These are phyloP conservation scores for Lepraria neglecta DNA, from an alignment of 495 filamentous ascomycete genomes.

Conservation along the genomic window DNA sequence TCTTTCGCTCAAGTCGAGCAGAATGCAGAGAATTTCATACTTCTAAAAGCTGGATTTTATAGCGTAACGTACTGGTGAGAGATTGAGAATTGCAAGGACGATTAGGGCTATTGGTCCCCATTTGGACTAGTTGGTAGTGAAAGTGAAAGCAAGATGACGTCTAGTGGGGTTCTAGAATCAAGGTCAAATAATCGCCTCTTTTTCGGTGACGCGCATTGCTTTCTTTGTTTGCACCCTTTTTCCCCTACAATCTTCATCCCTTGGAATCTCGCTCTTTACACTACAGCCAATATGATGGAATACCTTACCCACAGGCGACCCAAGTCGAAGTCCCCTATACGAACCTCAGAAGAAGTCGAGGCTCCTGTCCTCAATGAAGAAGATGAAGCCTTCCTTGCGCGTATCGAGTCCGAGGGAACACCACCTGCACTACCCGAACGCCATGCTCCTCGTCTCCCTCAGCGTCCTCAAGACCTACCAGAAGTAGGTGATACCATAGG, in stretches of 20 bases:
- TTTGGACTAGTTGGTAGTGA: too few relatives aligned
- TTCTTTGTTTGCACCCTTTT: not conserved
- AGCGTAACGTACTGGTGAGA: too few relatives aligned
- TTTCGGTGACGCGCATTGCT: not conserved
- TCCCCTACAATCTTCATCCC: conserved; percentile 8
- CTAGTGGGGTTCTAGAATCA: conserved; percentile 10
- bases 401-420: conserved; percentile 35
- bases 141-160: conserved; percentile 5
- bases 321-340: conserved; percentile 34
- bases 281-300: conserved; percentile 34
- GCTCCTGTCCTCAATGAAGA: conserved; percentile 47
- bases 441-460: conserved; percentile 24
- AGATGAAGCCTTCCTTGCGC: conserved; percentile 51
- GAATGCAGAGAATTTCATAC: too few relatives aligned
- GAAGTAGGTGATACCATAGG: conserved; percentile 25
- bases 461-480: conserved; percentile 23
- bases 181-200: not conserved
- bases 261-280: not conserved
- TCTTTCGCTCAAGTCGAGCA: too few relatives aligned
- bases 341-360: conserved; percentile 33
- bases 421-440: conserved; percentile 29
- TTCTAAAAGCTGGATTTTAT: too few relatives aligned
- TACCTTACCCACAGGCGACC: conserved; percentile 35
- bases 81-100: too few relatives aligned
- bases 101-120: not conserved